Conservation (phyloP, 2,329 filamentous ascomycete genomes). For the Colletotrichum falcatum region DNA sequence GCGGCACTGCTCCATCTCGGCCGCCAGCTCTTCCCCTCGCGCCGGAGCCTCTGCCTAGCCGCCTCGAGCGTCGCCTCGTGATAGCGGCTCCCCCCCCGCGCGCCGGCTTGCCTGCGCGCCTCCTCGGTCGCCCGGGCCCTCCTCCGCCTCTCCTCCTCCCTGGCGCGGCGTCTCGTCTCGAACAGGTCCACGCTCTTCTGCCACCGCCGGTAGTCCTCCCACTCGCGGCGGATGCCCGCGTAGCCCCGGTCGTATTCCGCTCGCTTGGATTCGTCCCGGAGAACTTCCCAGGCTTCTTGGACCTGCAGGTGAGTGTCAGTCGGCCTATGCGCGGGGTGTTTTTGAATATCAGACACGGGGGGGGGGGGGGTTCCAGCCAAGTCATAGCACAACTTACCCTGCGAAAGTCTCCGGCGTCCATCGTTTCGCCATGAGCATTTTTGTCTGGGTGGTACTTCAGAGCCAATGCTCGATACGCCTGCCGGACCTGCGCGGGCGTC, state of each 20-base stretch:
- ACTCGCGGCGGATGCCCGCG: neutral
- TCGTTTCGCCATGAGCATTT: neutral
- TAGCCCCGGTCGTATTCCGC: neutral
- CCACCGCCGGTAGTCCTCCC: neutral
- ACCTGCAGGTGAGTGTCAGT: neutral
- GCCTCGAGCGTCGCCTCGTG: neutral
- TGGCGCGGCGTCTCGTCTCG: neutral
- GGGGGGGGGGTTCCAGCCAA: no score
- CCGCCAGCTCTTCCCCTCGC: no score
- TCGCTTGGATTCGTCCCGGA: neutral
- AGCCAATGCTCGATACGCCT: neutral
- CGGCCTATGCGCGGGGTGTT: neutral
- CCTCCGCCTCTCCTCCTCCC: neutral
- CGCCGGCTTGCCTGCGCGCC: neutral
- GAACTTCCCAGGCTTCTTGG: slow-evolving; percentile 2
- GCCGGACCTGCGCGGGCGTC: neutral
- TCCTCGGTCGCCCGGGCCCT: neutral
- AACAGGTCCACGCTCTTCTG: neutral
- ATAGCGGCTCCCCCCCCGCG: no score
- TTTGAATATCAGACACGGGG: neutral
- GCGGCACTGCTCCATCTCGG: neutral
- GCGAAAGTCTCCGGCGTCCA: neutral
- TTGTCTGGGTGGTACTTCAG: slow-evolving; percentile 1
- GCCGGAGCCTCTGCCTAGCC: neutral
- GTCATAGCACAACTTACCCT: neutral